Conservation (phyloP, 352 stramenopile genomes). For the Peronospora farinosa region DNA sequence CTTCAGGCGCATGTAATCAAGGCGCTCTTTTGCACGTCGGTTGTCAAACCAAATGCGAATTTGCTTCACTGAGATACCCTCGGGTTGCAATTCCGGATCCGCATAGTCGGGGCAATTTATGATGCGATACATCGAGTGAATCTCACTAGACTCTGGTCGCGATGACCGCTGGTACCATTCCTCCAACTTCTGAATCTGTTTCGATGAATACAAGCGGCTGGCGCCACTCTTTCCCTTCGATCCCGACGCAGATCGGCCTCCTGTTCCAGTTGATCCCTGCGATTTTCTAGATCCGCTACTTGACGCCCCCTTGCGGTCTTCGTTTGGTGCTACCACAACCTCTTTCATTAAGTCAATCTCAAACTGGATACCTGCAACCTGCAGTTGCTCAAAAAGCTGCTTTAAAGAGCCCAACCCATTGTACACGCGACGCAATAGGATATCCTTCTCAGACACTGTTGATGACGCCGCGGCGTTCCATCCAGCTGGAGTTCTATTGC, state of each 20-base stretch:
- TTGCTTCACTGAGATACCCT: conserved; percentile 83
- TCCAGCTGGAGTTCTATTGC: conserved; percentile 13
- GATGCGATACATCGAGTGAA: conserved; percentile 87
- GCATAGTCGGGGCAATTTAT: conserved; percentile 82
- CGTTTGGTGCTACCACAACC: conserved; percentile 47
- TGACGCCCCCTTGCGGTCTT: conserved; percentile 42
- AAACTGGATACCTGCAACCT: conserved; percentile 75
- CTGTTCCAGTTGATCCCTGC: conserved; percentile 19
- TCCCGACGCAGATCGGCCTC: conserved; percentile 32
- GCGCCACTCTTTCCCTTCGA: conserved; percentile 72
- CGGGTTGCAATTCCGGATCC: conserved; percentile 75
- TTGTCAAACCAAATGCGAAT: conserved; percentile 88
- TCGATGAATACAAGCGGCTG: conserved; percentile 78
- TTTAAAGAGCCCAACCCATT: conserved; percentile 61
- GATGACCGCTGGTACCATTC: conserved; percentile 85
- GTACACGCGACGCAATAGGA: conserved; percentile 47
- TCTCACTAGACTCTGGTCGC: conserved; percentile 73
- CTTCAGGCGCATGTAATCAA: conserved; percentile 87
- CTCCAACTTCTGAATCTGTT: conserved; percentile 85
- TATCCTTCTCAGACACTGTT: conserved; percentile 30
- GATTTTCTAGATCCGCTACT: conserved; percentile 25
- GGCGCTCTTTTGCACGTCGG: conserved; percentile 69
- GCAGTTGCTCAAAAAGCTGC: conserved; percentile 68
- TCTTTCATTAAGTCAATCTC: conserved; percentile 82
- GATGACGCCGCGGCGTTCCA: conserved; percentile 14